phyloP scores from a whole-genome alignment of 192 early-diverging fungal species.

The Tieghemiomyces parasiticus region DNA sequence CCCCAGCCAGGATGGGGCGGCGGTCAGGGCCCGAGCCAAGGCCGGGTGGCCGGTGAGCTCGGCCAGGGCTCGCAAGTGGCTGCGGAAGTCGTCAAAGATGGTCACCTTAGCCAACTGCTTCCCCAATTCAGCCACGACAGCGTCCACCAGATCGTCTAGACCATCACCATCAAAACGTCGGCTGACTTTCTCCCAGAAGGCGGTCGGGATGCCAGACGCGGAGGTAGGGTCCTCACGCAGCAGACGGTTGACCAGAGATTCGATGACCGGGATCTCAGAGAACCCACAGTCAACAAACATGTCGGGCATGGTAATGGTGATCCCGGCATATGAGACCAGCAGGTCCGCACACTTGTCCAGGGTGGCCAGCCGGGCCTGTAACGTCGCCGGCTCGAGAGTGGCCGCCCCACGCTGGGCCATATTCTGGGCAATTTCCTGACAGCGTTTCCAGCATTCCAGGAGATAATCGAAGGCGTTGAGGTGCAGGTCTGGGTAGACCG shows the following conservation, averaged over 20 bases:
- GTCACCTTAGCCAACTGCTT: neutral
- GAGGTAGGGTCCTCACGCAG: neutral
- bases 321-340: conserved; percentile 69
- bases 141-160: conserved; percentile 1
- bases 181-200: conserved; percentile 14
- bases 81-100: conserved; percentile 3
- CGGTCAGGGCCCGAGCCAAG: conserved; percentile 1
- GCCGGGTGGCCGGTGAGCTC: neutral
- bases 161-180: conserved; percentile 6
- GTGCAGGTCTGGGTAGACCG: conserved; percentile 13
- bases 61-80: neutral
- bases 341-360: conserved; percentile 41
- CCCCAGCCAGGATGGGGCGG: neutral
- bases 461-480: conserved; percentile 44
- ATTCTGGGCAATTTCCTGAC: conserved; percentile 31
- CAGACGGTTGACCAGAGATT: conserved; percentile 1
- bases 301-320: conserved; percentile 73
- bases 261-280: neutral
- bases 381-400: conserved; percentile 34
- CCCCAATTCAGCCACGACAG: neutral
- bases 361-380: conserved; percentile 38
- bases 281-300: conserved; percentile 39
- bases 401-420: conserved; percentile 26
- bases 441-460: conserved; percentile 40
- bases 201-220: neutral